These are phyloP conservation scores for Mycena olivaceomarginata DNA, from an alignment of 768 basidiomycete genomes.

Conservation along the genomic window DNA sequence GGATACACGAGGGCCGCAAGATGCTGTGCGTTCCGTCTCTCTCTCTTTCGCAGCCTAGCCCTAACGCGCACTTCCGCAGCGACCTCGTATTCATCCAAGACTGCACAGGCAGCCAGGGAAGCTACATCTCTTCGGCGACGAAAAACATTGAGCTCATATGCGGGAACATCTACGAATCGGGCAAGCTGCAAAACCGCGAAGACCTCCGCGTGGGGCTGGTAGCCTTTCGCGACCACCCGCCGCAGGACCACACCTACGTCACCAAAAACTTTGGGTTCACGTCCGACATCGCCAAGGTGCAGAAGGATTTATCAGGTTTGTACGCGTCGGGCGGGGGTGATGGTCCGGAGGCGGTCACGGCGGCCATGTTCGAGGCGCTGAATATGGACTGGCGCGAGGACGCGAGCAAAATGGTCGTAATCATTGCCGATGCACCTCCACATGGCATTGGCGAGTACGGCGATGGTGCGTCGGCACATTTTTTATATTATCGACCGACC, in stretches of 20 bases:
- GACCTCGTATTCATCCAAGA: conserved; percentile 98
- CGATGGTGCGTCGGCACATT: conserved; percentile 77
- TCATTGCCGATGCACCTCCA: conserved; percentile 98
- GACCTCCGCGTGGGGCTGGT: conserved; percentile 95
- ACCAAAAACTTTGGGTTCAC: conserved; percentile 97
- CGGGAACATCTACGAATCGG: conserved; percentile 95
- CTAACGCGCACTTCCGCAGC: conserved; percentile 61
- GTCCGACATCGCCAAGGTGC: conserved; percentile 91
- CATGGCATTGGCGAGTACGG: conserved; percentile 99
- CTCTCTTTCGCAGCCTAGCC: conserved; percentile 33
- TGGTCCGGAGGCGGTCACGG: conserved; percentile 98
- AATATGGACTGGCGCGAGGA: conserved; percentile 93
- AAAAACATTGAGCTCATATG: conserved; percentile 98
- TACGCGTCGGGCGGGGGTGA: conserved; percentile 94
- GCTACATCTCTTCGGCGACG: conserved; percentile 94
- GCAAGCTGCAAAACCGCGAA: conserved; percentile 89
- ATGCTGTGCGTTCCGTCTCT: conserved; percentile 77
- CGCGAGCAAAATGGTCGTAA: conserved; percentile 96
- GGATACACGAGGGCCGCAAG: conserved; percentile 70
- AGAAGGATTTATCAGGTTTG: conserved; percentile 86
- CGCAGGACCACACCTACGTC: conserved; percentile 97
- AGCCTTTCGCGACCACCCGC: conserved; percentile 97
- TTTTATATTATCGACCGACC: conserved; percentile 23
- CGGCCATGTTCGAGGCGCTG: conserved; percentile 90
- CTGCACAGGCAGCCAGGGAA: conserved; percentile 94